These are phyloP conservation scores for Gilbertella persicaria DNA, from an alignment of 371 early-diverging fungal genomes.

Conservation along the genomic window DNA sequence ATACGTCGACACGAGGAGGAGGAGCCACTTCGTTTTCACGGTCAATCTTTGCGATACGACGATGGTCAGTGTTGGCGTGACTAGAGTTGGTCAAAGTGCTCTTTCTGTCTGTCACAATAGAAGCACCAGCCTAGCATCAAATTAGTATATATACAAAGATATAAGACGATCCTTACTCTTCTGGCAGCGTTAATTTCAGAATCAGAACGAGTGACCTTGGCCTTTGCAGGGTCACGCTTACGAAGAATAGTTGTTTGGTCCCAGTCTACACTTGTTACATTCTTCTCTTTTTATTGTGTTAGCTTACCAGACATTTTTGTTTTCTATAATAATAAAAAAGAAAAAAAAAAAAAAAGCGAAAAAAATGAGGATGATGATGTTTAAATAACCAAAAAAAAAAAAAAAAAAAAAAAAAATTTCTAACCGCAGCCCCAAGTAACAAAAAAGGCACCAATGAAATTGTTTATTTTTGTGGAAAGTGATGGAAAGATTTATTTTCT, in stretches of 20 bases:
- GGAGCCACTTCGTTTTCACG: conserved; percentile 84
- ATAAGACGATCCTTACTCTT: conserved; percentile 45
- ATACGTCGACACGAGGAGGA: conserved; percentile 71
- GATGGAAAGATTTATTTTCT: conserved; percentile 23
- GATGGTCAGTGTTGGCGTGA: conserved; percentile 76
- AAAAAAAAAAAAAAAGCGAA: conserved; percentile 7
- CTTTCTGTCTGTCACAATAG: conserved; percentile 72
- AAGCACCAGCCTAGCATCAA: conserved; percentile 54
- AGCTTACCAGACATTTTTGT: conserved; percentile 32
- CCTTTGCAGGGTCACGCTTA: conserved; percentile 66
- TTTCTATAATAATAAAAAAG: neutral
- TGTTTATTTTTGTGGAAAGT: conserved; percentile 11
- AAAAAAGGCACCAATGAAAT: conserved; percentile 7
- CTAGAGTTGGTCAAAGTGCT: conserved; percentile 57
- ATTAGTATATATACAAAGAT: neutral
- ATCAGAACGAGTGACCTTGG: conserved; percentile 67
- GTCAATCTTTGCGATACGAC: conserved; percentile 87
- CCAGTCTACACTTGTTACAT: conserved; percentile 52
- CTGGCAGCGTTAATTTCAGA: conserved; percentile 80
- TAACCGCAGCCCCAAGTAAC: neutral
- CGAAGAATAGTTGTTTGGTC: conserved; percentile 78
- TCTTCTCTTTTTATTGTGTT: neutral
- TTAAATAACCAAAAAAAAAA: conserved; percentile 5
- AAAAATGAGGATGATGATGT: neutral
- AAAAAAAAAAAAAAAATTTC: too few species aligned